These are phyloP conservation scores for Fonsecaea multimorphosa DNA, from an alignment of 2,329 filamentous ascomycete genomes.

Conservation along the genomic window DNA sequence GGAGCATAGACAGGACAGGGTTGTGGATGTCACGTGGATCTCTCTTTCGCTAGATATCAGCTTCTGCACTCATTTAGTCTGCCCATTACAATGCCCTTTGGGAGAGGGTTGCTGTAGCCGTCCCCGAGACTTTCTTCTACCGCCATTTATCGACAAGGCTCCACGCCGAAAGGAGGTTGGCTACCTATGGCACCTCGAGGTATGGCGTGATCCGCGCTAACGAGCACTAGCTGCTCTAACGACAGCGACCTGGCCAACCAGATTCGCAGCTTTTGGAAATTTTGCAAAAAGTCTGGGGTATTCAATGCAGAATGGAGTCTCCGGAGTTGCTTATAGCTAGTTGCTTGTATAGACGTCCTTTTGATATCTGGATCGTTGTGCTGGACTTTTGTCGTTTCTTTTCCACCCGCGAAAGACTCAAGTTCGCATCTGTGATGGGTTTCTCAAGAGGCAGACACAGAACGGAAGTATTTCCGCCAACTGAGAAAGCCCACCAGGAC, in stretches of 20 bases:
- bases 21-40: background rate
- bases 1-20: background rate
- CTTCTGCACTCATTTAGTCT: background rate
- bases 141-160: background rate
- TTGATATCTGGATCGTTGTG: too few relatives aligned
- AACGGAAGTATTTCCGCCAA: background rate
- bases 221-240: background rate
- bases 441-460: too few relatives aligned
- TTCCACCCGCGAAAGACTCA: background rate
- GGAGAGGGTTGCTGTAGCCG: too few relatives aligned
- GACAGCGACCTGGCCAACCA: background rate
- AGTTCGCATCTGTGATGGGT: too few relatives aligned
- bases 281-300: too few relatives aligned
- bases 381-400: background rate
- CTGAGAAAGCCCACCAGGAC: too few relatives aligned
- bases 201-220: conserved; percentile 6
- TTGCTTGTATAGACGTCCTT: background rate
- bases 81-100: too few relatives aligned
- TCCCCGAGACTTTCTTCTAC: too few relatives aligned
- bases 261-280: background rate
- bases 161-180: background rate
- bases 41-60: background rate
- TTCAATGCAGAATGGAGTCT: too few relatives aligned
- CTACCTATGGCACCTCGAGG: background rate
- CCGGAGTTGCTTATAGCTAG: too few relatives aligned